Conservation (phyloP, 768 basidiomycete species). For the Lyophyllum atratum region DNA sequence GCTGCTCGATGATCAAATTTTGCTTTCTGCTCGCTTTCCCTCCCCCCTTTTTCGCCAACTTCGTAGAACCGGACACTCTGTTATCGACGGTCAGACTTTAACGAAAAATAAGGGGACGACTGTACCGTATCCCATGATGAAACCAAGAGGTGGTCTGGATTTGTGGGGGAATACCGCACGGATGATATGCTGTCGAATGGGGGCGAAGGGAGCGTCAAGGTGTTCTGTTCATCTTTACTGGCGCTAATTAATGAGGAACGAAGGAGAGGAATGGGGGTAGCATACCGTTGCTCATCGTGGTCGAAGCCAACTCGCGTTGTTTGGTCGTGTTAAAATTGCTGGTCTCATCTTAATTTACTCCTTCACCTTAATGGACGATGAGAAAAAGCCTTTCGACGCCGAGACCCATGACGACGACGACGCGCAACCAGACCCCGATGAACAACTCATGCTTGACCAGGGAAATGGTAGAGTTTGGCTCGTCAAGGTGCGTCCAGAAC, state of each 20-base stretch:
- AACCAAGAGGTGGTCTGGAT: slow-evolving; percentile 78
- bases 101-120: slow-evolving; percentile 7
- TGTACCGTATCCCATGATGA: slow-evolving; percentile 87
- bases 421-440: slow-evolving; percentile 75
- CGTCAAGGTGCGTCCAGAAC: slow-evolving; percentile 67
- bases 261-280: neutral
- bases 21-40: slow-evolving; percentile 64
- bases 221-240: slow-evolving; percentile 21
- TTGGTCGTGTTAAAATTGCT: neutral
- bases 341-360: neutral
- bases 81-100: neutral
- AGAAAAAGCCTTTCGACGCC: slow-evolving; percentile 73
- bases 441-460: slow-evolving; percentile 76
- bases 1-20: slow-evolving; percentile 90
- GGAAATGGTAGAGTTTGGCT: slow-evolving; percentile 81
- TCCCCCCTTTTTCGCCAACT: slow-evolving; percentile 60
- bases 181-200: slow-evolving; percentile 87
- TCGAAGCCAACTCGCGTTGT: neutral
- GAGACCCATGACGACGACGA: slow-evolving; percentile 53
- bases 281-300: slow-evolving; percentile 6
- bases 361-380: slow-evolving; percentile 46
- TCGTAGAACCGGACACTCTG: slow-evolving; percentile 52
- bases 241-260: neutral
- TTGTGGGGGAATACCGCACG: slow-evolving; percentile 77
- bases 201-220: slow-evolving; percentile 52